Conservation (phyloP, 371 early-diverging fungal genomes). For the Parasitella parasitica region DNA sequence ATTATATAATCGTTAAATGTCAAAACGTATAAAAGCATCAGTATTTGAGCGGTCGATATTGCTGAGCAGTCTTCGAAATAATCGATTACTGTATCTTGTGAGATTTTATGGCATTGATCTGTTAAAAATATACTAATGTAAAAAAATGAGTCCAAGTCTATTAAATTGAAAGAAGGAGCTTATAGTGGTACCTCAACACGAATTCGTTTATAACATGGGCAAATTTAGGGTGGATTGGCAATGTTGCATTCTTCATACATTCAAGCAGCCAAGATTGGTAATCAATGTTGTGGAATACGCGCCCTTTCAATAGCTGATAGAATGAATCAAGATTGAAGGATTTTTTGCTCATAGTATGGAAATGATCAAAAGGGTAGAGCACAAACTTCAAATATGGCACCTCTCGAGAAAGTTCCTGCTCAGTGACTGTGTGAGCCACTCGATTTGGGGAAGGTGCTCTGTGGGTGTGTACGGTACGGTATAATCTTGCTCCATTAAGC, state of each 20-base stretch:
- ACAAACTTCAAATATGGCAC: not conserved
- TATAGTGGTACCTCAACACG: conserved; percentile 27
- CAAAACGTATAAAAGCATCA: conserved; percentile 44
- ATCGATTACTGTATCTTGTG: conserved; percentile 27
- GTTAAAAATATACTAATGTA: conserved; percentile 24
- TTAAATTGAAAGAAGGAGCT: not conserved
- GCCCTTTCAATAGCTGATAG: conserved; percentile 33
- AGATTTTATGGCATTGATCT: conserved; percentile 28
- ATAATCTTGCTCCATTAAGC: no score
- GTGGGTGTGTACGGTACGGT: no score
- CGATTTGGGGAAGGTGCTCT: no score
- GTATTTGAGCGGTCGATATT: conserved; percentile 37
- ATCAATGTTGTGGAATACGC: conserved; percentile 33
- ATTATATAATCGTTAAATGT: conserved; percentile 41
- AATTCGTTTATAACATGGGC: conserved; percentile 40
- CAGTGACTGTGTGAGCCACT: not conserved
- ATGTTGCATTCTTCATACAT: conserved; percentile 32
- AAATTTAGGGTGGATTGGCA: conserved; percentile 38
- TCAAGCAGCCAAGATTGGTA: conserved; percentile 39
- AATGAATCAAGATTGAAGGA: conserved; percentile 37
- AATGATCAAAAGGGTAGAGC: not conserved
- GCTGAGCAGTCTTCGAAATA: conserved; percentile 24
- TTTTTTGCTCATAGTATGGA: conserved; percentile 7
- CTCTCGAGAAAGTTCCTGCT: not conserved
- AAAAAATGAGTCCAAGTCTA: not conserved